A percentile compares a stretch with the other conserved stretches of the same genome.
Conservation (phyloP, 2,329 filamentous ascomycete species). For the Amylocarpus encephaloides region DNA sequence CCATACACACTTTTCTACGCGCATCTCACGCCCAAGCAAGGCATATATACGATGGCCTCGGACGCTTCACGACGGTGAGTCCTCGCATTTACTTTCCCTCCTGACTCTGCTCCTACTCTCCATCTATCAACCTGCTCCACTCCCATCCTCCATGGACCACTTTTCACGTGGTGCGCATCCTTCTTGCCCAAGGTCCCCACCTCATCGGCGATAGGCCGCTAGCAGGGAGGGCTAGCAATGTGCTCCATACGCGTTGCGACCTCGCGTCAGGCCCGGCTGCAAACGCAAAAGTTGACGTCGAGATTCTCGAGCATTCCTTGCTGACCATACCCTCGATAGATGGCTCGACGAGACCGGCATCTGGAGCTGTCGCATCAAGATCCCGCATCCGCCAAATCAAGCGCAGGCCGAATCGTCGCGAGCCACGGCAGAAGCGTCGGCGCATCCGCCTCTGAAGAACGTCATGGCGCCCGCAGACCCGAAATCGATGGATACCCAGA, state of each 20-base stretch:
- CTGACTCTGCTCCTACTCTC: not conserved
- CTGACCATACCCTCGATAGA: conserved; percentile 20
- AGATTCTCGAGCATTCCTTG: not conserved
- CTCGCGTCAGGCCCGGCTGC: not conserved
- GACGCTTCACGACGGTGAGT: conserved; percentile 28
- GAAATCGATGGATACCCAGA: conserved; percentile 20
- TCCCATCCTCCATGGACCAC: not conserved
- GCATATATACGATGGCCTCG: conserved; percentile 21
- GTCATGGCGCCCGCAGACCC: conserved; percentile 17
- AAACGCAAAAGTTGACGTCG: not conserved
- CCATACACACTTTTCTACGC: not conserved
- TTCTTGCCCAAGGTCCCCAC: not conserved
- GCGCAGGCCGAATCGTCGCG: not conserved
- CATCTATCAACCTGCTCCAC: not conserved
- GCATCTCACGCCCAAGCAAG: not conserved
- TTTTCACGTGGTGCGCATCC: conserved; percentile 8
- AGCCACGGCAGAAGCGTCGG: not conserved
- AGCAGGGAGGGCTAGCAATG: not conserved
- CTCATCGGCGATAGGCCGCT: too few species aligned
- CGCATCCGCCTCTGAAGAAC: not conserved
- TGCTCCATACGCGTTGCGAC: not conserved
- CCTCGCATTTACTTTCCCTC: conserved; percentile 2
- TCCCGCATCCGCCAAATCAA: conserved; percentile 19
- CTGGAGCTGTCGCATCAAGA: conserved; percentile 31
- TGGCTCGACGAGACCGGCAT: conserved; percentile 30